Evolutionary conservation across 805 yeast species (phyloP).

Genomic region (Kregervanrija fluxuum): DNA sequence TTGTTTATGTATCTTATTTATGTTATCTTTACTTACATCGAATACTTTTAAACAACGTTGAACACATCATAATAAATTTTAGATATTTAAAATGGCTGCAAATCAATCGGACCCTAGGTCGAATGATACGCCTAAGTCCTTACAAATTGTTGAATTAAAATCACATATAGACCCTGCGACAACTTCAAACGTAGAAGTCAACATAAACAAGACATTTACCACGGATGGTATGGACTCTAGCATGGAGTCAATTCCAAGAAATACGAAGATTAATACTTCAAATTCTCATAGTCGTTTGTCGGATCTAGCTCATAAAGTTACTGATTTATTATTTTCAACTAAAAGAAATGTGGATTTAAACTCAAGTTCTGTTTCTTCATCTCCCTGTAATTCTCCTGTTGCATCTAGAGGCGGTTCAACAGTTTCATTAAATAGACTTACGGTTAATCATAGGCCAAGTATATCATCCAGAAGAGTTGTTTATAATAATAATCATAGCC

Average conservation of each 20-base stretch:
- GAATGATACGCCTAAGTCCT: too few species aligned
- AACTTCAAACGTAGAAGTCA: conserved; percentile 3
- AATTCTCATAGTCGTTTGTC: conserved; percentile 20
- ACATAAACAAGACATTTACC: conserved; percentile 2
- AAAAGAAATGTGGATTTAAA: conserved; percentile 11
- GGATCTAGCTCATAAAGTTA: conserved; percentile 23
- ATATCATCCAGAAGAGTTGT: conserved; percentile 6
- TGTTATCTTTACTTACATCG: too few species aligned
- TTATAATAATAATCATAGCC: conserved; percentile 5
- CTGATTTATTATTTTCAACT: conserved; percentile 19
- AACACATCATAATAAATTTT: too few species aligned
- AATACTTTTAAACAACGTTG: too few species aligned
- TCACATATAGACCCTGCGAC: conserved; percentile 7
- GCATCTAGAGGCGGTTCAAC: conserved; percentile 19
- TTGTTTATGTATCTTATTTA: too few species aligned
- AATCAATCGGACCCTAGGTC: too few species aligned
- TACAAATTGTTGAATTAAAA: conserved; percentile 3
- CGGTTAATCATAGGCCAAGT: conserved; percentile 9
- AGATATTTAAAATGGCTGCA: too few species aligned
- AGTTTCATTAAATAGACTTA: conserved; percentile 18
- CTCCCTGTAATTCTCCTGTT: conserved; percentile 13
- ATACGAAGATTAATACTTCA: neutral
- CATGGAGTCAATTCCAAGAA: neutral
- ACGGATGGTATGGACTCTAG: neutral
- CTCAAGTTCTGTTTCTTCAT: conserved; percentile 5